Evolutionary conservation across 2,329 filamentous ascomycete species (phyloP).

Genomic region (Neonectria hederae): DNA sequence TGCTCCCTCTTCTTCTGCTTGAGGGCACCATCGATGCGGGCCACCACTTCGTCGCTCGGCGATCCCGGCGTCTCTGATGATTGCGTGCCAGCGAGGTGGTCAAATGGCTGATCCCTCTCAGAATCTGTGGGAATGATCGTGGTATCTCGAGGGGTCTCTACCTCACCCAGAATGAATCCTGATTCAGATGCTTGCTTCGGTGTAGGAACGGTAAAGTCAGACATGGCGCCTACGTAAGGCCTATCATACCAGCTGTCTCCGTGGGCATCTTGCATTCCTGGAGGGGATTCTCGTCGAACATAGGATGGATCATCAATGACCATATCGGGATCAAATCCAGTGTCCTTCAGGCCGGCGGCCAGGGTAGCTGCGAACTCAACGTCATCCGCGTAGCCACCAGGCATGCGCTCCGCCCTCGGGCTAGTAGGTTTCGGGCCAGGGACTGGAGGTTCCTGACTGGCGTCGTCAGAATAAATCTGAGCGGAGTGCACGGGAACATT

Average conservation of each 20-base stretch:
- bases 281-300: conserved; percentile 70
- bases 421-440: conserved; percentile 67
- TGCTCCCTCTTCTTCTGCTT: conserved; percentile 47
- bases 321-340: conserved; percentile 76
- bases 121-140: conserved; percentile 33
- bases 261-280: conserved; percentile 62
- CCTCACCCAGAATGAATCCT: conserved; percentile 60
- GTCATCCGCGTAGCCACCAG: conserved; percentile 73
- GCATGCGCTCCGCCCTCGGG: conserved; percentile 62
- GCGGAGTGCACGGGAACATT: conserved; percentile 33
- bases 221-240: conserved; percentile 60
- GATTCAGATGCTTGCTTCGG: conserved; percentile 45
- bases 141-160: conserved; percentile 52
- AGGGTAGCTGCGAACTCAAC: conserved; percentile 75
- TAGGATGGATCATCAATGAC: conserved; percentile 74
- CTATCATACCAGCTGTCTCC: conserved; percentile 56
- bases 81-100: neutral
- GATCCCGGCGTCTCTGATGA: conserved; percentile 18
- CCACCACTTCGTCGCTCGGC: conserved; percentile 30
- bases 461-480: conserved; percentile 48
- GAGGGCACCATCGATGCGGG: conserved; percentile 34
- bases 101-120: conserved; percentile 10
- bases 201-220: conserved; percentile 49
- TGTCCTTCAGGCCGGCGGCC: conserved; percentile 73
- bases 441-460: conserved; percentile 57